phyloP scores from a whole-genome alignment of 2,329 filamentous ascomycete genomes.

The Ophiostoma montium region DNA sequence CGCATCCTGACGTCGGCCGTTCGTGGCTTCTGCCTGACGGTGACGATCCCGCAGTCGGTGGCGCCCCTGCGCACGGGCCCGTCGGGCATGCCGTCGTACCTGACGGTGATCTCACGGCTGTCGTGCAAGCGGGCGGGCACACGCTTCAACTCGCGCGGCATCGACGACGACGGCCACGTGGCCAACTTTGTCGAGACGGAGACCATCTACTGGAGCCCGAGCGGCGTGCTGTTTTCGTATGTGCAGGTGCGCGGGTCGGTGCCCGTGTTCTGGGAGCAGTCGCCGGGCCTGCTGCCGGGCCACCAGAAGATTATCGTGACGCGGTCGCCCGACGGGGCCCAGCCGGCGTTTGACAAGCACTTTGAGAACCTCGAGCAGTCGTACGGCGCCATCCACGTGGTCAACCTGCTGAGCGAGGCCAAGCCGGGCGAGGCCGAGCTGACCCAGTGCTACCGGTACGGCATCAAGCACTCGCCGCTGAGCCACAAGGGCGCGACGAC shows the following conservation, averaged over 20 bases:
- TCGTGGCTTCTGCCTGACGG: constrained; percentile 76
- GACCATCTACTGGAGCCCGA: constrained; percentile 76
- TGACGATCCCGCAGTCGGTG: constrained; percentile 65
- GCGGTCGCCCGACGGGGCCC: constrained; percentile 75
- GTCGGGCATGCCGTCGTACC: constrained; percentile 62
- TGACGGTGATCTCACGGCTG: constrained; percentile 82
- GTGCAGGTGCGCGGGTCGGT: constrained; percentile 86
- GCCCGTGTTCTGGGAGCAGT: constrained; percentile 94
- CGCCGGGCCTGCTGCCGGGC: constrained; percentile 70
- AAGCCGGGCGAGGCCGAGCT: constrained; percentile 80
- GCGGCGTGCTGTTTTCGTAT: constrained; percentile 75
- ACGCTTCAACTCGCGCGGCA: constrained; percentile 90
- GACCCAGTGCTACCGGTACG: constrained; percentile 63
- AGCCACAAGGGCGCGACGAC: constrained; percentile 26
- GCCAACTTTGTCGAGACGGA: constrained; percentile 99
- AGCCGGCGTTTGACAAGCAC: constrained; percentile 91
- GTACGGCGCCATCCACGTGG: constrained; percentile 82
- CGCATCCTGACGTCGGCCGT: constrained; percentile 87
- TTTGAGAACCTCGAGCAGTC: constrained; percentile 74
- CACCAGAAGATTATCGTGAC: constrained; percentile 93
- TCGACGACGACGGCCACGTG: constrained; percentile 94
- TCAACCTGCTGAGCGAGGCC: constrained; percentile 84
- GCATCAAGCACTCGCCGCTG: constrained; percentile 61
- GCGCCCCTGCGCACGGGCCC: constrained; percentile 53
- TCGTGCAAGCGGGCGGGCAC: constrained; percentile 88